Conservation (phyloP, 441 rosid genomes). For the Capsella rubella region DNA sequence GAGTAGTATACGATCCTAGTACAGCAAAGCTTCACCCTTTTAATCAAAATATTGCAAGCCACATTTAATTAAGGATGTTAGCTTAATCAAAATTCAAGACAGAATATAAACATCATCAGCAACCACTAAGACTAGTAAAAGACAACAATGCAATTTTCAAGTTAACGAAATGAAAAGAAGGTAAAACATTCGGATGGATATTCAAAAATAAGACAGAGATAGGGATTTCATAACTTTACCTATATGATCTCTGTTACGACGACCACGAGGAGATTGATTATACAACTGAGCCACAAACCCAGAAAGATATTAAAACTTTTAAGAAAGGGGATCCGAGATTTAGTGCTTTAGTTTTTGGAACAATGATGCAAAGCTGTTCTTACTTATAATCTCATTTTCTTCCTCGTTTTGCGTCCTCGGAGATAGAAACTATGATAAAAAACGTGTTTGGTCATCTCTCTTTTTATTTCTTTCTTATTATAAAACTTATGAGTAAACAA, state of each 20-base stretch:
- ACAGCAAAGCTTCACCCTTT: not conserved
- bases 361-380: conserved; percentile 16
- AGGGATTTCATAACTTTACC: not conserved
- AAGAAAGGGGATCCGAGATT: conserved; percentile 22
- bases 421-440: conserved; percentile 52
- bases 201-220: not conserved
- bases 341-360: conserved; percentile 14
- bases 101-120: not conserved
- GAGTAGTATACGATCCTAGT: not conserved
- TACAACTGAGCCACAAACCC: conserved; percentile 11
- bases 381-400: conserved; percentile 1
- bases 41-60: not conserved
- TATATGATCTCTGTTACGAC: conserved; percentile 8
- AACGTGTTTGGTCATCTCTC: conserved; percentile 67
- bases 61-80: conserved; percentile 17
- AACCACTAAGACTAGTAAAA: conserved; percentile 3
- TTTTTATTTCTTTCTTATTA: not conserved
- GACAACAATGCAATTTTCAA: conserved; percentile 13
- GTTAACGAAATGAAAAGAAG: not conserved
- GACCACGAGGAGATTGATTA: not conserved
- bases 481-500: conserved; percentile 28
- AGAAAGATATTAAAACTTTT: not conserved
- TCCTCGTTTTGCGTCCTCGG: conserved; percentile 39
- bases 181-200: not conserved
- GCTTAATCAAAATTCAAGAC: not conserved